Evolutionary conservation across 73 alveolate species (phyloP).

Genomic region (Paramecium primaurelia): DNA sequence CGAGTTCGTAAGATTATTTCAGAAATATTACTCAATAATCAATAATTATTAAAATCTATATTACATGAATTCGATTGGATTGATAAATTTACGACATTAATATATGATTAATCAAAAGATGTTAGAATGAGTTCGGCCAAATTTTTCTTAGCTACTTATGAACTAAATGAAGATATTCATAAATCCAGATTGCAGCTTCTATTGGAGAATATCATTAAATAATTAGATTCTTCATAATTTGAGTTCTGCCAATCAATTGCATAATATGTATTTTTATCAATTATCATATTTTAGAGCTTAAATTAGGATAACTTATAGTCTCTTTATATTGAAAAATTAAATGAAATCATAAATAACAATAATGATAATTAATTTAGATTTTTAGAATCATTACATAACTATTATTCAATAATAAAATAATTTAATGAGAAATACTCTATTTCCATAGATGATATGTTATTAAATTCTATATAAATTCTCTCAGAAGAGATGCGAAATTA

Average conservation of each 20-base stretch:
- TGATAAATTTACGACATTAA: neutral
- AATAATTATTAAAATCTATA: neutral
- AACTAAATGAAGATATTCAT: neutral
- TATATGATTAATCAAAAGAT: neutral
- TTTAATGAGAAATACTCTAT: neutral
- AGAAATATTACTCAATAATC: neutral
- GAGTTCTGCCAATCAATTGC: neutral
- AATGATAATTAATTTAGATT: neutral
- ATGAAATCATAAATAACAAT: neutral
- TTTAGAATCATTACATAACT: neutral
- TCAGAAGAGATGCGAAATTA: neutral
- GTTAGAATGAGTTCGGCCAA: neutral
- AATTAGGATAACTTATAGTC: neutral
- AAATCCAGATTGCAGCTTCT: neutral
- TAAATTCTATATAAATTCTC: neutral
- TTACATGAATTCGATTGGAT: conserved; percentile 33
- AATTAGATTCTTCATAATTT: conserved; percentile 2
- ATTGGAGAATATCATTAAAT: neutral
- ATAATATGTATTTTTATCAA: neutral
- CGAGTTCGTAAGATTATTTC: neutral
- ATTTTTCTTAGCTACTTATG: neutral
- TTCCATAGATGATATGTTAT: neutral
- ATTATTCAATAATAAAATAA: neutral
- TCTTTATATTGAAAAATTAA: neutral
- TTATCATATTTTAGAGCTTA: neutral